Base-by-base conservation (phyloP, 2,329 filamentous ascomycete species). In the Fusarium continuum region DNA sequence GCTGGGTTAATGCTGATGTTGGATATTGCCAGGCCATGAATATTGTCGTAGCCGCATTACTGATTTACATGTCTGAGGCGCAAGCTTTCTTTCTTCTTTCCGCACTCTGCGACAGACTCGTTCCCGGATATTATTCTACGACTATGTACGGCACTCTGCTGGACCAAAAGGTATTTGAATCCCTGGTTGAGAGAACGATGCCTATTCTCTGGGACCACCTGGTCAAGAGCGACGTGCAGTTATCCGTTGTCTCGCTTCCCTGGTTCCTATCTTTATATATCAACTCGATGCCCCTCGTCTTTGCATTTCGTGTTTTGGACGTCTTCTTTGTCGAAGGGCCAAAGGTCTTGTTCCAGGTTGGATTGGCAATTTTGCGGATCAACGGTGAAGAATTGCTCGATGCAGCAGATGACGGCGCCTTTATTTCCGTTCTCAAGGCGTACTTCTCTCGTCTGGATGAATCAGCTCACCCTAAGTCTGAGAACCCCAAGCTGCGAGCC, bases 11-110 rank as follows among this genome's bases (percentile, higher is more conserved):
- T 71, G 86, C 91, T 48, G 93, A 97, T 66, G 93, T 99, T 51
- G 95, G 95, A 67, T 99, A 99, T 77, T 99, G 95, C 76, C 95
- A 99, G 78, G 95, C 95, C 61, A 99, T 99, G 95, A 99, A 99
- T 76, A 99, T 99, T 69, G 95, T 99, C 28, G 94, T 97, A 50
- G 95, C 95, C 16, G 95, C 95, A n/a, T 81, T 99, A 55, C 84
- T 99, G 69, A 99, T 99, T 82, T 98, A 98, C 81, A 96, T 96
- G 88, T 98, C 93, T 8, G 95, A 99, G 77, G 78, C 90, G 0
- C 95, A 99, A 78, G 95, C 95, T 2, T 99, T 98, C 78, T 99
- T 95, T 76, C 83, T 97, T 8, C 85, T 99, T 36, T 96, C 93
- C 2, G 85, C 94, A 2, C 83, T 99, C 14, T 99, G 95, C 79